Conservation (phyloP, 1,284 basidiomycete species). For the Earliella scabrosa region DNA sequence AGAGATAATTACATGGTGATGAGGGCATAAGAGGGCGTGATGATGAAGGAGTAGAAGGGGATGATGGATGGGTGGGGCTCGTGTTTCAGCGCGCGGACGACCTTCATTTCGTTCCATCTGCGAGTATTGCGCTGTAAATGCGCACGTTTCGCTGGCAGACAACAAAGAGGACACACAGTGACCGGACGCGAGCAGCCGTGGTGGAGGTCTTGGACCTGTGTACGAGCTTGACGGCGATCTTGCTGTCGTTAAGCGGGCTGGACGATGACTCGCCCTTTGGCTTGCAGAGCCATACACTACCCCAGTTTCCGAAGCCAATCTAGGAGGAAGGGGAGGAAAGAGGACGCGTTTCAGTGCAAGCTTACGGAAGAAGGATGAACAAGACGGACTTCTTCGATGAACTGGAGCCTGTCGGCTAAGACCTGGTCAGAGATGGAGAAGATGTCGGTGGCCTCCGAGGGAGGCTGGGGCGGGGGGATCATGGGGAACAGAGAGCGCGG, state of each 20-base stretch:
- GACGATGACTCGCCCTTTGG: constrained; percentile 55
- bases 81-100: constrained; percentile 78
- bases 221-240: constrained; percentile 90
- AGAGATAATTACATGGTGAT: constrained; percentile 76
- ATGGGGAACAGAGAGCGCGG: constrained; percentile 17
- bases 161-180: constrained; percentile 59
- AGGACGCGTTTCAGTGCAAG: constrained; percentile 1
- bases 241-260: constrained; percentile 35
- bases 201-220: constrained; percentile 79
- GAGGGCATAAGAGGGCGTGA: constrained; percentile 87
- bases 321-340: constrained; percentile 33
- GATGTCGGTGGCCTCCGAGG: constrained; percentile 46
- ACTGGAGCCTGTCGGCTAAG: constrained; percentile 69
- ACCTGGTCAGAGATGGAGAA: constrained; percentile 64
- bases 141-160: not conserved
- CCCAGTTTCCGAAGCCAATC: constrained; percentile 90
- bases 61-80: constrained; percentile 91
- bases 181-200: constrained; percentile 84
- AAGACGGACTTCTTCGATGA: constrained; percentile 70
- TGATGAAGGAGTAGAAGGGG: constrained; percentile 90
- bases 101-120: constrained; percentile 96
- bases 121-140: constrained; percentile 2
- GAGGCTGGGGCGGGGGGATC: constrained; percentile 33
- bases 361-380: constrained; percentile 2
- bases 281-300: constrained; percentile 77